Evolutionary conservation across 257 asterid genomes (phyloP).

Genomic region (Marsdenia floribunda): DNA sequence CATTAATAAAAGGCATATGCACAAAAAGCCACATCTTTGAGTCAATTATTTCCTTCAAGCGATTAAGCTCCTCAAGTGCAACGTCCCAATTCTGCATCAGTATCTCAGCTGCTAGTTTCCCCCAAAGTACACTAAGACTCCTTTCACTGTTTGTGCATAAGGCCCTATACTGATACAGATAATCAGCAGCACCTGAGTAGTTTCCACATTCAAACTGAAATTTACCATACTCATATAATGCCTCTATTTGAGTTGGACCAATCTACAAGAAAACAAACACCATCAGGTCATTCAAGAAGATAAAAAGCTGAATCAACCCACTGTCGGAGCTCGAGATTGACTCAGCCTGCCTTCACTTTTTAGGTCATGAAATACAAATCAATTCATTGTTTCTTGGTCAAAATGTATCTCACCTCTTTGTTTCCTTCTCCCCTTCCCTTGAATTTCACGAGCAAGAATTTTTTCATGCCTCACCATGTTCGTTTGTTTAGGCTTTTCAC

Average conservation of each 20-base stretch:
- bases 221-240: constrained; percentile 82
- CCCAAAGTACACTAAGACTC: constrained; percentile 95
- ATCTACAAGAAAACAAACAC: constrained; percentile 42
- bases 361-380: neutral
- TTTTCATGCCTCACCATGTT: neutral
- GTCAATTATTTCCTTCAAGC: constrained; percentile 87
- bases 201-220: constrained; percentile 99
- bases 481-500: neutral
- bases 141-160: constrained; percentile 74
- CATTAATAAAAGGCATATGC: neutral
- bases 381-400: neutral
- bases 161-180: constrained; percentile 77
- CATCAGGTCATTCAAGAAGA: constrained; percentile 29
- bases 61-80: constrained; percentile 92
- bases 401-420: neutral
- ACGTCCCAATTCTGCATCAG: constrained; percentile 96
- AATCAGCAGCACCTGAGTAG: constrained; percentile 97
- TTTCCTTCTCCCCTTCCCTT: neutral
- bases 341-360: neutral
- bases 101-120: constrained; percentile 95
- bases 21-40: constrained; percentile 64
- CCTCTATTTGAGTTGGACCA: constrained; percentile 91
- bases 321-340: constrained; percentile 14
- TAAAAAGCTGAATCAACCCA: constrained; percentile 27
- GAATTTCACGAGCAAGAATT: neutral